Conservation (phyloP, 352 stramenopile species). For the Phytophthora podocarpi region DNA sequence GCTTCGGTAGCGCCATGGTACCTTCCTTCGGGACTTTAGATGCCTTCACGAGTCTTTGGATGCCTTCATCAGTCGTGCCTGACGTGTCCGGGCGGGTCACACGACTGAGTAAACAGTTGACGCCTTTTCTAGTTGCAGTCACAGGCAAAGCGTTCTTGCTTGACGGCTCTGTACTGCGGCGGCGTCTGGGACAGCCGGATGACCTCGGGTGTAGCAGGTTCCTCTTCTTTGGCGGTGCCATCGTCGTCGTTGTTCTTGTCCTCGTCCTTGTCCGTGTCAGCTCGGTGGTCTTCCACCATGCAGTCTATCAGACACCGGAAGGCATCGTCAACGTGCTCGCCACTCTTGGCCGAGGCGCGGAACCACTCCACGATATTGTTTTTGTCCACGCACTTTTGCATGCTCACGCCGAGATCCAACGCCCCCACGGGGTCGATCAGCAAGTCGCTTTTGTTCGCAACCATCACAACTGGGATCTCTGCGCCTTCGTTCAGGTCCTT, state of each 20-base stretch:
- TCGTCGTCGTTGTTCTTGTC: background rate
- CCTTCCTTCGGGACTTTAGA: slow-evolving; percentile 1
- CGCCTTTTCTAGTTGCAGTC: slow-evolving; percentile 52
- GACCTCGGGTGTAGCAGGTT: slow-evolving; percentile 22
- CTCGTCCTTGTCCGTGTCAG: slow-evolving; percentile 37
- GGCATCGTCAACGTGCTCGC: slow-evolving; percentile 61
- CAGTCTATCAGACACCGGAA: slow-evolving; percentile 66
- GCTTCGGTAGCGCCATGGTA: background rate
- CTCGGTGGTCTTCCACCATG: slow-evolving; percentile 61
- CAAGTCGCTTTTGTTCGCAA: slow-evolving; percentile 90
- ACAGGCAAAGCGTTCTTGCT: slow-evolving; percentile 41
- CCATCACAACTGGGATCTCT: slow-evolving; percentile 75
- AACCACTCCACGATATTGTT: slow-evolving; percentile 86
- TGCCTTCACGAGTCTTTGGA: too few relatives aligned
- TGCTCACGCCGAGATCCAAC: slow-evolving; percentile 76
- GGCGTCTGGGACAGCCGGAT: slow-evolving; percentile 51
- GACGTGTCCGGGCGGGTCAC: too few relatives aligned
- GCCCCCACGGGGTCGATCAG: slow-evolving; percentile 68
- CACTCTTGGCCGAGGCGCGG: slow-evolving; percentile 73
- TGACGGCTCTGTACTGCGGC: slow-evolving; percentile 24
- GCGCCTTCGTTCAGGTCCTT: slow-evolving; percentile 46
- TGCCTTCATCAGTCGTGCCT: too few relatives aligned
- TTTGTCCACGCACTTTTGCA: slow-evolving; percentile 82
- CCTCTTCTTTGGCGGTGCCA: background rate
- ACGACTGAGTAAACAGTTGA: background rate